Conservation (phyloP, 108 stramenopile genomes). For the Skeletonema costatum region DNA sequence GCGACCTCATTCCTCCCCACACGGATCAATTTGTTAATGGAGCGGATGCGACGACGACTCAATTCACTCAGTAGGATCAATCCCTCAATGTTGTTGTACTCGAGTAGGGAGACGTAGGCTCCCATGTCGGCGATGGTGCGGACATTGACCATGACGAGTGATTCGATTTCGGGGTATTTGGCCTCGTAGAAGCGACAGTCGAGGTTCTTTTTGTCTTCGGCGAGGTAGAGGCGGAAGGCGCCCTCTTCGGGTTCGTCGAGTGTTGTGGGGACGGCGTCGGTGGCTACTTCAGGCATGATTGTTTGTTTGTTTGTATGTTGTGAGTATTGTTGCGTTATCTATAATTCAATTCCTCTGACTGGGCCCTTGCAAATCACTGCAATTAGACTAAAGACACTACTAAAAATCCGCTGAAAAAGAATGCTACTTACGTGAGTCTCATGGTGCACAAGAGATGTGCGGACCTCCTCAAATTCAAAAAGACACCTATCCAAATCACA, state of each 20-base stretch:
- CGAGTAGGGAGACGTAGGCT: constrained; percentile 97
- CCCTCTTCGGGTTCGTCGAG: constrained; percentile 42
- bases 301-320: not conserved
- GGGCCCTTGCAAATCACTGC: not conserved
- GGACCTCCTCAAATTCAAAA: not conserved
- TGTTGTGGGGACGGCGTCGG: constrained; percentile 54
- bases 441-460: not conserved
- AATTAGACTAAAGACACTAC: not conserved
- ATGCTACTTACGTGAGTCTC: not conserved
- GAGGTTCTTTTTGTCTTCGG: constrained; percentile 86
- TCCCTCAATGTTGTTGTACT: constrained; percentile 99
- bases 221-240: constrained; percentile 79
- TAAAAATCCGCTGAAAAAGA: not conserved
- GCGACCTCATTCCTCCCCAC: constrained; percentile 98
- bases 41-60: constrained; percentile 96
- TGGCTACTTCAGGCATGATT: constrained; percentile 14
- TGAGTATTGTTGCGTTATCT: not conserved
- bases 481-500: not conserved
- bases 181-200: constrained; percentile 98
- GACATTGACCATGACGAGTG: constrained; percentile 96
- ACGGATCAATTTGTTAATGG: constrained; percentile 99
- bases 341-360: not conserved
- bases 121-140: constrained; percentile 99
- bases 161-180: constrained; percentile 96
- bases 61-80: constrained; percentile 98